A percentile compares a stretch with the other conserved stretches of the same genome.
Conservation (phyloP, 179 eudicot species). For the Gypsophila paniculata region DNA sequence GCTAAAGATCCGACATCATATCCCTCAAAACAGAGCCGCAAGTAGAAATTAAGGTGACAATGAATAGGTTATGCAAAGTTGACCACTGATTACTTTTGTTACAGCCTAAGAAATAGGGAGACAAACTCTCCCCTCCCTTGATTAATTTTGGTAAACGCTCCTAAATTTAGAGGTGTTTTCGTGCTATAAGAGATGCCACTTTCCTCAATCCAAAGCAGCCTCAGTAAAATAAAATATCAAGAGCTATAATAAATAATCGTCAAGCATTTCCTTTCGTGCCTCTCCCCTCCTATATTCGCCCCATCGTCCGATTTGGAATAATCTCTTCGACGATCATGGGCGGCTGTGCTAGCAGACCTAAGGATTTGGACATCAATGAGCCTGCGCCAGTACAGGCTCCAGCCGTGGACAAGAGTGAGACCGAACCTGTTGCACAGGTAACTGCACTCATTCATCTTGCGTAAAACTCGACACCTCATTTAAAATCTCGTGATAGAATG, state of each 20-base stretch:
- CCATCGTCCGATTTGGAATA: constrained; percentile 24
- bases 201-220: constrained; percentile 22
- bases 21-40: neutral
- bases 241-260: constrained; percentile 4
- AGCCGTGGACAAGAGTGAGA: constrained; percentile 27
- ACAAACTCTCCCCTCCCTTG: neutral
- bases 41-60: neutral
- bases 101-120: constrained; percentile 26
- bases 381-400: constrained; percentile 42
- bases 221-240: constrained; percentile 23
- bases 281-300: constrained; percentile 34
- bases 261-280: constrained; percentile 16
- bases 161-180: constrained; percentile 19
- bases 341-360: constrained; percentile 77
- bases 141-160: neutral
- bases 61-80: constrained; percentile 20
- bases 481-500: neutral
- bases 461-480: too few relatives aligned
- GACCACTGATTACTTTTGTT: constrained; percentile 6
- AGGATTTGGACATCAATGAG: constrained; percentile 41
- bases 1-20: too few relatives aligned
- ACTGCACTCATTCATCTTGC: too few relatives aligned
- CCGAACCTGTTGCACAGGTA: constrained; percentile 35
- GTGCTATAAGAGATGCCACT: constrained; percentile 15
- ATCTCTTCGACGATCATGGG: constrained; percentile 49